Conservation (phyloP, 192 early-diverging fungal genomes). For the Coemansia asiatica region DNA sequence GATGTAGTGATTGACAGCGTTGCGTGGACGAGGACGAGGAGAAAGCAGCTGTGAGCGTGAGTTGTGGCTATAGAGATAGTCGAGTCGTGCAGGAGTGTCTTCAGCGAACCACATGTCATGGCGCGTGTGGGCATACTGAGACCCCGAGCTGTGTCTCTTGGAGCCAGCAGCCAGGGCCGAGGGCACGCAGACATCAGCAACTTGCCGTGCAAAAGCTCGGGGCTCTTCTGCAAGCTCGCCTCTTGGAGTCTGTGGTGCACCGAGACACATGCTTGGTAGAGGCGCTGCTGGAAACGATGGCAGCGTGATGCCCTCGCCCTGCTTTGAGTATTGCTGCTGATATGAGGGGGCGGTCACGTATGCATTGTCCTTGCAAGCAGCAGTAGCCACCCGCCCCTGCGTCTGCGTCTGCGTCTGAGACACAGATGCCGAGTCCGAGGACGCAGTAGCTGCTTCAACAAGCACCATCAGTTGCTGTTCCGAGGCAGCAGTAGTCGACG, state of each 20-base stretch:
- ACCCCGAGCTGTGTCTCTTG: conserved; percentile 1
- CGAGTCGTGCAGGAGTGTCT: conserved; percentile 28
- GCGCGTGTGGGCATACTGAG: conserved; percentile 38
- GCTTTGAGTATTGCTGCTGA: neutral
- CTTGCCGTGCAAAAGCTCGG: neutral
- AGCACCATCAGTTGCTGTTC: conserved; percentile 40
- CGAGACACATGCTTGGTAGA: neutral
- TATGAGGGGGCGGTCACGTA: conserved; percentile 6
- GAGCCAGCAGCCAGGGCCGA: neutral
- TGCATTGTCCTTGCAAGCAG: neutral
- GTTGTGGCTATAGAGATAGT: conserved; percentile 36
- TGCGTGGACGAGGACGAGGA: conserved; percentile 10
- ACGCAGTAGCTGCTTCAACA: conserved; percentile 35
- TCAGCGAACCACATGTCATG: conserved; percentile 49
- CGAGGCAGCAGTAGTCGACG: conserved; percentile 4
- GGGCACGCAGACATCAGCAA: neutral
- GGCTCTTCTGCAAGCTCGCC: neutral
- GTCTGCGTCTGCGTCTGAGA: conserved; percentile 1
- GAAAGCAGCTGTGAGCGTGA: conserved; percentile 11
- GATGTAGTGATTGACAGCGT: neutral
- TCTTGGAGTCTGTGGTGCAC: neutral
- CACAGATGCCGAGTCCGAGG: conserved; percentile 10
- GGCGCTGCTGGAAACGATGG: neutral
- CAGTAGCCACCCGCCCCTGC: conserved; percentile 7
- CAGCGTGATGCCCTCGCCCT: neutral